Evolutionary conservation across 495 filamentous ascomycete species (phyloP), one percentile per base, ranked within the genome.

Genomic region (Hyaloscypha finlandica): DNA sequence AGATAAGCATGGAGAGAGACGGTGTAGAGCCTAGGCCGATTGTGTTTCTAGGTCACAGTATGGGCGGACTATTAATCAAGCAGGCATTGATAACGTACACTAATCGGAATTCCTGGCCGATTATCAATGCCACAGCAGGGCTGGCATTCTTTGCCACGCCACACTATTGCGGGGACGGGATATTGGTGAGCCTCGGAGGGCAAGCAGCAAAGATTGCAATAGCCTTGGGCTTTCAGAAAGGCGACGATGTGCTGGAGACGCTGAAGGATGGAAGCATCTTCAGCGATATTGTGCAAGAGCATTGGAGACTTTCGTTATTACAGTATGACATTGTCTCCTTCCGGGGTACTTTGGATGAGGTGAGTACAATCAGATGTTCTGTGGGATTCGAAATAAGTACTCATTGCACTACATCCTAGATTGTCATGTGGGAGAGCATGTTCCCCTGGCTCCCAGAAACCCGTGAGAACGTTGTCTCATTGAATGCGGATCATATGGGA

Each of bases 11-110:
- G 33, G 63, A 69, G 64, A 56, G 74, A 53, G 22, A 72, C 2
- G 65, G 60, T 22, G 39, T 61, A 14, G 66, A 69, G 63, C 61
- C 61, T 0, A 54, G 70, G 19, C 74, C 74, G 12, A 58, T 78
- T 31, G 37, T 80, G 16, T 77, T 79, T 67, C 39, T 79, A 53
- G 72, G 73, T 53, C 77, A 80, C 65, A 80, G 77, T 59, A 52
- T 79, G 1, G 78, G 77, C 12, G 78, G 78, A 1, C 72, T 80
- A n/a, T 61, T 80, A 0, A 68, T 75, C 60, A 79, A 79, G 65
- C 75, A 78, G 54, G 65, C 65, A 25, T n/a, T 67, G 5, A 33
- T 67, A 1, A 62, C 42, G 6, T 58, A 58, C 11, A 45, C 56
- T 11, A 61, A 62, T 33, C 56, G 39, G n/a, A 25, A 30, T 2